Base-by-base conservation (phyloP, 2,329 filamentous ascomycete species). In the Setomelanomma holmii region DNA sequence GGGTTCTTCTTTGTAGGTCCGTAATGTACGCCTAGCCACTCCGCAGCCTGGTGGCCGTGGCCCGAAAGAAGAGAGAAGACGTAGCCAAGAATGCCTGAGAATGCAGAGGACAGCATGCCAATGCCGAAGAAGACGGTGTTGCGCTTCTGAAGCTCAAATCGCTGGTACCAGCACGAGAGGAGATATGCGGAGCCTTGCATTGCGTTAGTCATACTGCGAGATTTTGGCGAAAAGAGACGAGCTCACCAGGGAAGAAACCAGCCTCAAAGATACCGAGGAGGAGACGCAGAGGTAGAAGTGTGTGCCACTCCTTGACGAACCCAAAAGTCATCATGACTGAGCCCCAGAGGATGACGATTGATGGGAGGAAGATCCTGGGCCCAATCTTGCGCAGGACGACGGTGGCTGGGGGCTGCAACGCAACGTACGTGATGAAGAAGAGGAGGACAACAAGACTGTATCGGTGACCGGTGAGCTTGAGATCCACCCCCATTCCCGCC, bases 141-240 rank as follows among this genome's bases (percentile, higher is more conserved):
- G 5, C 83, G 75, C 47, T 79, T 83, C 44, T 83, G 81, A 50
- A 80, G 72, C 61, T 86, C 83, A 40, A 81, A 79, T 17, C 80
- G 76, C 43, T 80, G 80, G 58, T 86, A 87, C 82, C 84, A 87
- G 70, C 82, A 83, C 1, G 82, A 83, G 6, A 86, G 75, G 44
- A 85, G 79, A 63, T 82, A 84, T 16, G 81, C 55, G 2, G 51
- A 53, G 8, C 61, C 57, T 60, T 5, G 5, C 14, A 3, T 5
- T 14, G 27, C 17, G 42, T 60, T 41, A 60, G 53, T 35, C 30
- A 20, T 39, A 24, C 1, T 16, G 36, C 17, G 27, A 24, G 16
- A 14, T 8, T 7, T 30, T n/a, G 27, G 5, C 23, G 12, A n/a
- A 14, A 24, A 22, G 17, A 19, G 7, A 30, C 7, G 2, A 23